Percentiles rank a stretch among this genome's conserved stretches.
phyloP scores from a whole-genome alignment of 2,329 filamentous ascomycete species.

The Colletotrichum paranaense region DNA sequence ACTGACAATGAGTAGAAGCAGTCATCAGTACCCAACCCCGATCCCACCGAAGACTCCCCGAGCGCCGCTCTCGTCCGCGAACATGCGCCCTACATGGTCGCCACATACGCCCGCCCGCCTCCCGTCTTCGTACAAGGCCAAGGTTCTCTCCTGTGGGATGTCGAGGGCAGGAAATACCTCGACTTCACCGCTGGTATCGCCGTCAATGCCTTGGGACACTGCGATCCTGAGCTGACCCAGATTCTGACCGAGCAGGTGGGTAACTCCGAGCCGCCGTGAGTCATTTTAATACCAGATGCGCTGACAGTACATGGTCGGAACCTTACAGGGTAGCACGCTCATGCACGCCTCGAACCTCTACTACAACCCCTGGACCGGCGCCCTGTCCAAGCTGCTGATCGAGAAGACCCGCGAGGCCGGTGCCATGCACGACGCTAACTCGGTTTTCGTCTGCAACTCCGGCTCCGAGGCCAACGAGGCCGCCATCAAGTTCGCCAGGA shows the following conservation, averaged over 20 bases:
- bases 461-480: conserved; percentile 98
- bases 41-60: conserved; percentile 78
- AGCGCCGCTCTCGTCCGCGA: conserved; percentile 81
- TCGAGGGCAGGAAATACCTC: conserved; percentile 89
- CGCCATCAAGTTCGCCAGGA: conserved; percentile 95
- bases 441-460: conserved; percentile 95
- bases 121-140: conserved; percentile 91
- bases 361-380: conserved; percentile 95
- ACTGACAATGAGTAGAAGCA: conserved; percentile 40
- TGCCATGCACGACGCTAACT: conserved; percentile 81
- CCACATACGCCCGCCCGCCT: conserved; percentile 90
- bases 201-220: conserved; percentile 92
- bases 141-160: conserved; percentile 90
- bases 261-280: conserved; percentile 29
- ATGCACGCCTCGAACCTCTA: conserved; percentile 96
- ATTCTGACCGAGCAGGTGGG: conserved; percentile 82
- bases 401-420: conserved; percentile 83
- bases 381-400: conserved; percentile 86
- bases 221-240: conserved; percentile 80
- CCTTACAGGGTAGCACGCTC: conserved; percentile 73
- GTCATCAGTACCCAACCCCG: conserved; percentile 69
- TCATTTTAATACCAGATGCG: not conserved
- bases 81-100: conserved; percentile 90
- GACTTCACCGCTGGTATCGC: conserved; percentile 98
- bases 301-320: conserved; percentile 9